phyloP scores from a whole-genome alignment of 345 rosid genomes.

The Pelargonium nanum region DNA sequence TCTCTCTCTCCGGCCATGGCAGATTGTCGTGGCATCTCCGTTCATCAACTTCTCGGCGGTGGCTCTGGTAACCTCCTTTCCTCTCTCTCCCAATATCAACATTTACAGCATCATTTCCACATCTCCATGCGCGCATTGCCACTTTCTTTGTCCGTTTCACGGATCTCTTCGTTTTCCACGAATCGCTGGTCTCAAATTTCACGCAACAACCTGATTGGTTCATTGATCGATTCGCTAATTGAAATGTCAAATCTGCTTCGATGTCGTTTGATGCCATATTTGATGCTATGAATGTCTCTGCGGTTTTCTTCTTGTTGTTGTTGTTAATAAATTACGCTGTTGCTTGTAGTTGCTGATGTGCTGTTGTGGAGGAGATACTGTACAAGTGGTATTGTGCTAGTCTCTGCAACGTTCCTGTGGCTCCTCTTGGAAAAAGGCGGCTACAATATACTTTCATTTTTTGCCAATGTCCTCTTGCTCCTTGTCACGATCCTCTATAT shows the following conservation, averaged over 20 bases:
- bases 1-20: conserved; percentile 27
- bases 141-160: not conserved
- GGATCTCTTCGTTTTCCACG: not conserved
- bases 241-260: not conserved
- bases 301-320: not conserved
- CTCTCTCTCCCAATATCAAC: not conserved
- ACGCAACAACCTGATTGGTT: not conserved
- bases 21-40: conserved; percentile 39
- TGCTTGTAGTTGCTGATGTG: conserved; percentile 60
- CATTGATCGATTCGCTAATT: not conserved
- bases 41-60: conserved; percentile 69
- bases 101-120: not conserved
- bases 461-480: conserved; percentile 64
- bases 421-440: conserved; percentile 66
- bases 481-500: conserved; percentile 70
- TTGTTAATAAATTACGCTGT: not conserved
- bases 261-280: not conserved
- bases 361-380: conserved; percentile 66
- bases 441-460: conserved; percentile 61
- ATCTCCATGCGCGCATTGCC: not conserved
- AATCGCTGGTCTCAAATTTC: not conserved
- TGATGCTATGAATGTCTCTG: not conserved
- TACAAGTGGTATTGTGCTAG: conserved; percentile 37
- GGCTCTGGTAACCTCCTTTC: conserved; percentile 45
- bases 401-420: conserved; percentile 56